Conservation (phyloP, 1,139 yeast genomes). For the Sugiyamaella xylanicola region DNA sequence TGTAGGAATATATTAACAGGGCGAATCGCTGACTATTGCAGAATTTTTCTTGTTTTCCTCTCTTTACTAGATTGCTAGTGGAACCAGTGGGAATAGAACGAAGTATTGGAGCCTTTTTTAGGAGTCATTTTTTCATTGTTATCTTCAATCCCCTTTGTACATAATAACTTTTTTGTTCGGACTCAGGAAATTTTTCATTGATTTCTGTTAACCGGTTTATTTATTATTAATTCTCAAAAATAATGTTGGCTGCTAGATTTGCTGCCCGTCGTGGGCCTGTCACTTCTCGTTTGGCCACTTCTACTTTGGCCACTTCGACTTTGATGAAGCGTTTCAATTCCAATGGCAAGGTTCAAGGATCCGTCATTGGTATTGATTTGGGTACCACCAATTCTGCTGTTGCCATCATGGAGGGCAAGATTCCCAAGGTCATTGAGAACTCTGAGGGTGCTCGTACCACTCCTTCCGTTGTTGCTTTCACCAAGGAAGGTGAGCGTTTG, state of each 20-base stretch:
- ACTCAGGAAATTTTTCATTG: background rate
- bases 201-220: background rate
- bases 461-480: constrained; percentile 97
- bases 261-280: constrained; percentile 16
- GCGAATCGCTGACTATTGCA: background rate
- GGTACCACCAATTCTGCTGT: constrained; percentile 99
- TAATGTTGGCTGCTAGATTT: constrained; percentile 17
- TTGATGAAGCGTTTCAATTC: constrained; percentile 40
- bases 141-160: background rate
- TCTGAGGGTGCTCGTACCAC: constrained; percentile 99
- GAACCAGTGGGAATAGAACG: background rate
- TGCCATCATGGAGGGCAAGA: constrained; percentile 96
- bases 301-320: constrained; percentile 14
- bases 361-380: constrained; percentile 96
- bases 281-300: constrained; percentile 15
- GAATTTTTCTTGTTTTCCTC: constrained; percentile 4
- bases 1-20: constrained; percentile 9
- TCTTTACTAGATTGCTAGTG: constrained; percentile 1
- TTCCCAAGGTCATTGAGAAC: constrained; percentile 95
- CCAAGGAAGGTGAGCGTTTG: constrained; percentile 91
- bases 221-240: constrained; percentile 1
- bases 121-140: background rate
- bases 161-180: background rate
- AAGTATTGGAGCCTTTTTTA: background rate
- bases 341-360: constrained; percentile 48